These are phyloP conservation scores for Carpinus viminea DNA, from an alignment of 306 rosid species.

Conservation along the genomic window DNA sequence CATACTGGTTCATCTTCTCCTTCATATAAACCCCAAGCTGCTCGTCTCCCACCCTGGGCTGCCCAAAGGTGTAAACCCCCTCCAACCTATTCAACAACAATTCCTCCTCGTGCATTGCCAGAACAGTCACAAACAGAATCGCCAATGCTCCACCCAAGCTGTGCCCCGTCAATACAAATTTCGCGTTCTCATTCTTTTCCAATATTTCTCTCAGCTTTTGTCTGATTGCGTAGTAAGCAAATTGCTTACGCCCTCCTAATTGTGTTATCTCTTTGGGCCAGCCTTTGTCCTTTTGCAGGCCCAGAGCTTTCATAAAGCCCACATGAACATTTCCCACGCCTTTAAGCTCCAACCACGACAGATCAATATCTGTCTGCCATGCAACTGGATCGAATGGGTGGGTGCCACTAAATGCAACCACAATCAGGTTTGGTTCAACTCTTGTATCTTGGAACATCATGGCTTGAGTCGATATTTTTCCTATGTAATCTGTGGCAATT, in stretches of 20 bases:
- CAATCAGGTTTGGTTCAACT: slow-evolving; percentile 46
- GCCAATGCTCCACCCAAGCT: slow-evolving; percentile 87
- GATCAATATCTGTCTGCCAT: slow-evolving; percentile 64
- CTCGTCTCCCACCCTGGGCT: slow-evolving; percentile 72
- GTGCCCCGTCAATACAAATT: slow-evolving; percentile 72
- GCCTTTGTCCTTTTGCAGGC: slow-evolving; percentile 37
- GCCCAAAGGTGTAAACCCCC: slow-evolving; percentile 77
- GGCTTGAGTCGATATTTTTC: slow-evolving; percentile 46
- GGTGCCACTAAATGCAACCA: slow-evolving; percentile 79
- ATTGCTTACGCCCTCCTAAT: background rate
- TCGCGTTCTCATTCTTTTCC: slow-evolving; percentile 45
- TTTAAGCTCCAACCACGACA: slow-evolving; percentile 67
- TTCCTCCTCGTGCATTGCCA: slow-evolving; percentile 51
- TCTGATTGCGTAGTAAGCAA: slow-evolving; percentile 62
- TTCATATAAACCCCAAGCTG: slow-evolving; percentile 58
- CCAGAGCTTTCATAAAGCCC: slow-evolving; percentile 74
- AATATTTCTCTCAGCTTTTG: slow-evolving; percentile 37
- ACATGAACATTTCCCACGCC: slow-evolving; percentile 57
- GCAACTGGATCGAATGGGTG: slow-evolving; percentile 53
- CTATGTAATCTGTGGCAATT: slow-evolving; percentile 46
- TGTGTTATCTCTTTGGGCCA: slow-evolving; percentile 62
- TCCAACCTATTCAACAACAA: slow-evolving; percentile 59
- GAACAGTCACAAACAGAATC: slow-evolving; percentile 53
- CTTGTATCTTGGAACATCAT: slow-evolving; percentile 47
- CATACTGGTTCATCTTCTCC: slow-evolving; percentile 33